These are phyloP conservation scores for Hypoxylon fuscum DNA, from an alignment of 495 filamentous ascomycete genomes.

Conservation along the genomic window DNA sequence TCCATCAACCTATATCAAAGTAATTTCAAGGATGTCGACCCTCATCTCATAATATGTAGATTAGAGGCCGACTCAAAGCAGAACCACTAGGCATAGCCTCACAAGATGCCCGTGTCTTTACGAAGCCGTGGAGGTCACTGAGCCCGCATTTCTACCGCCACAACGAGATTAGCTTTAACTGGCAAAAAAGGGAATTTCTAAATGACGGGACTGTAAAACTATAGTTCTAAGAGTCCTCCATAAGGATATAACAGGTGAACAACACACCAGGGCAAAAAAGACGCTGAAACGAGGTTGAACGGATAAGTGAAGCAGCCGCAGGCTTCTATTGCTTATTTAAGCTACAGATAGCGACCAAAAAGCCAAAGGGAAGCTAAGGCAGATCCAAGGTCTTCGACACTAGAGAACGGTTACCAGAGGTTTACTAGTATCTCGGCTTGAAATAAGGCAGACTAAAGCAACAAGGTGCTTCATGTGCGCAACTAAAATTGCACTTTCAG, in stretches of 20 bases:
- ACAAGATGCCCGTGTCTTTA: neutral
- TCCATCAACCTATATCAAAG: no score
- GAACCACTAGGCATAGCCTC: constrained; percentile 9
- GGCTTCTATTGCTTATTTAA: neutral
- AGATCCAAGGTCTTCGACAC: neutral
- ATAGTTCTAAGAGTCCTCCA: no score
- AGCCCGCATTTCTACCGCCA: neutral
- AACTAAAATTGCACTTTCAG: neutral
- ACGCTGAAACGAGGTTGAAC: neutral
- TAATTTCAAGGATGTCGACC: no score
- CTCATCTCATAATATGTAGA: no score
- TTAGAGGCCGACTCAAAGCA: constrained; percentile 1
- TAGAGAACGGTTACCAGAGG: neutral
- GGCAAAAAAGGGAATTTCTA: no score
- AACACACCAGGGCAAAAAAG: neutral
- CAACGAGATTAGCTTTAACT: no score
- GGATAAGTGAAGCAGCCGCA: neutral
- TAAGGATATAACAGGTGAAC: constrained; percentile 2
- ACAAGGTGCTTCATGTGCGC: neutral
- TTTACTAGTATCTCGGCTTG: neutral
- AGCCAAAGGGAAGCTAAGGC: neutral
- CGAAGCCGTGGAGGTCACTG: no score
- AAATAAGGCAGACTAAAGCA: neutral
- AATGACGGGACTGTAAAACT: no score
- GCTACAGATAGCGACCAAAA: constrained; percentile 7